phyloP scores from a whole-genome alignment of 768 basidiomycete genomes.

The Suillus clintonianus region DNA sequence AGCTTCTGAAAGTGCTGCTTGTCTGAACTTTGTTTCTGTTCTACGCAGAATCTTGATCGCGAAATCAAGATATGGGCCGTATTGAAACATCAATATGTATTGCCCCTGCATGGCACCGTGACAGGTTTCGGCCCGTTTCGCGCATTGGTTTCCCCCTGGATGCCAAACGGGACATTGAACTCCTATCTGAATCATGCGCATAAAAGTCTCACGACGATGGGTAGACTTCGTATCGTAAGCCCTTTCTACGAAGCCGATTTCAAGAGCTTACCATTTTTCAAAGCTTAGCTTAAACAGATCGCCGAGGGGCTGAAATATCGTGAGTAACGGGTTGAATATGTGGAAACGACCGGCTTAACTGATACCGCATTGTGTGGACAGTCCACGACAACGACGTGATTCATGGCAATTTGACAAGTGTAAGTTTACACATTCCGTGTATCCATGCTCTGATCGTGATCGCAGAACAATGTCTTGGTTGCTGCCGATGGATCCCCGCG shows the following conservation, averaged over 20 bases:
- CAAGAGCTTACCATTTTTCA: too few relatives aligned
- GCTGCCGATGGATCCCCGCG: slow-evolving; percentile 30
- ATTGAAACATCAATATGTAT: slow-evolving; percentile 26
- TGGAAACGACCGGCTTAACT: neutral
- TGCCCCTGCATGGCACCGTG: slow-evolving; percentile 29
- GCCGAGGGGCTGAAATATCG: slow-evolving; percentile 22
- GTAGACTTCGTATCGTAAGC: slow-evolving; percentile 19
- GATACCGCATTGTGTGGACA: neutral
- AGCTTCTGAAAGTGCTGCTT: rapidly evolving
- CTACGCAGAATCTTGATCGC: slow-evolving; percentile 19
- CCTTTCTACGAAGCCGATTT: neutral
- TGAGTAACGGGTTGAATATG: neutral
- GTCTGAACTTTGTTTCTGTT: rapidly evolving
- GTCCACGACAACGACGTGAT: slow-evolving; percentile 30
- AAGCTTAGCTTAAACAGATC: slow-evolving; percentile 1
- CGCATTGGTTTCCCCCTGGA: slow-evolving; percentile 36
- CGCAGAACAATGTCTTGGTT: slow-evolving; percentile 37
- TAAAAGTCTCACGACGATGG: neutral
- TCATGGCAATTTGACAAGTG: slow-evolving; percentile 46
- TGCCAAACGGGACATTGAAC: slow-evolving; percentile 20
- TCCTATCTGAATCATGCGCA: slow-evolving; percentile 14
- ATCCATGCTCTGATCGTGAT: neutral
- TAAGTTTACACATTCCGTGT: slow-evolving; percentile 13
- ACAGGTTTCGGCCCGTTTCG: slow-evolving; percentile 30
- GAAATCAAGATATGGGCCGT: slow-evolving; percentile 25